Evolutionary conservation across 2,329 filamentous ascomycete genomes (phyloP).

Genomic region (Celoporthe dispersa): DNA sequence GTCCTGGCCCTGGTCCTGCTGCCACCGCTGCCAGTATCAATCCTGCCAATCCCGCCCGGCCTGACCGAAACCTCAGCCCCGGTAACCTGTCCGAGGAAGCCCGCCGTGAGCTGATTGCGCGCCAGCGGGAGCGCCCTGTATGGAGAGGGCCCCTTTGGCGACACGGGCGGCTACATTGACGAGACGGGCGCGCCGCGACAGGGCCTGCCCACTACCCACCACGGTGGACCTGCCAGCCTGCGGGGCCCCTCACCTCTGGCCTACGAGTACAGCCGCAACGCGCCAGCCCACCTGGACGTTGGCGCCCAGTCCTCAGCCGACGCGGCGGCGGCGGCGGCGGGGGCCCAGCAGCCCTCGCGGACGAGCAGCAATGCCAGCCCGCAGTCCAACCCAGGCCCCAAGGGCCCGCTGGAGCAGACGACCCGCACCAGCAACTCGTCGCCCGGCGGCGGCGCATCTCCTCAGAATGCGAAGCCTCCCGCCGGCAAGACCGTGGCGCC

Average conservation of each 20-base stretch:
- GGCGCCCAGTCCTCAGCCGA: constrained; percentile 50
- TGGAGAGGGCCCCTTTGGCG: constrained; percentile 74
- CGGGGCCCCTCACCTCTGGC: constrained; percentile 81
- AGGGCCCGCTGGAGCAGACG: constrained; percentile 68
- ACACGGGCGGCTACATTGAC: constrained; percentile 68
- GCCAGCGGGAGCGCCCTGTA: constrained; percentile 95
- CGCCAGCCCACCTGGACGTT: constrained; percentile 55
- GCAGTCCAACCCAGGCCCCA: constrained; percentile 67
- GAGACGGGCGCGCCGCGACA: constrained; percentile 67
- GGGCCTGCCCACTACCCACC: constrained; percentile 65
- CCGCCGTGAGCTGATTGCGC: constrained; percentile 91
- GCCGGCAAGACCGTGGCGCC: constrained; percentile 75
- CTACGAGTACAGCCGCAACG: constrained; percentile 64
- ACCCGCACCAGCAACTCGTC: constrained; percentile 86
- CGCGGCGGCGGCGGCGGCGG: constrained; percentile 46
- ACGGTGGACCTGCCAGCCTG: constrained; percentile 64
- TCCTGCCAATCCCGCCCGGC: constrained; percentile 59
- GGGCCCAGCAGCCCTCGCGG: constrained; percentile 65
- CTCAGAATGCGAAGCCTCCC: constrained; percentile 60
- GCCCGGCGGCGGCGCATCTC: constrained; percentile 73
- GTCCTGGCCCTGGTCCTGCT: constrained; percentile 39
- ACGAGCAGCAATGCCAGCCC: constrained; percentile 87
- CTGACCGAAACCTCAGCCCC: constrained; percentile 83
- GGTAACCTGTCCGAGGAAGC: constrained; percentile 91
- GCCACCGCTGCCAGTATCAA: constrained; percentile 8